phyloP scores from a whole-genome alignment of 2,329 filamentous ascomycete species.

The Berkeleyomyces rouxiae region DNA sequence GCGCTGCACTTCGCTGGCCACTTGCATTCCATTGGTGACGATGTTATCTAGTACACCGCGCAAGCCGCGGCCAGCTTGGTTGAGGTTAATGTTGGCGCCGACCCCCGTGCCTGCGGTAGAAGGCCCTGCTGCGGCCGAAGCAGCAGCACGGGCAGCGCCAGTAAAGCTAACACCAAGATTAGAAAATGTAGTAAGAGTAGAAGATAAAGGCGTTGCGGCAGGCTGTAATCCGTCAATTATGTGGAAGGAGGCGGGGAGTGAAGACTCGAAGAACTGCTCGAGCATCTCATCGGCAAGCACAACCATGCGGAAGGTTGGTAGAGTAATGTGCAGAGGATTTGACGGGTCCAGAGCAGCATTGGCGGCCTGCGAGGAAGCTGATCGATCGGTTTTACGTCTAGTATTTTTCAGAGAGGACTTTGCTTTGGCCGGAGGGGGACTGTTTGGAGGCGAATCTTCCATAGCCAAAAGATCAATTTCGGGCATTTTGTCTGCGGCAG shows the following conservation, averaged over 20 bases:
- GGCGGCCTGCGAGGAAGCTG: conserved; percentile 56
- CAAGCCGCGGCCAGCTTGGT: conserved; percentile 51
- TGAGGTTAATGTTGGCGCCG: conserved; percentile 22
- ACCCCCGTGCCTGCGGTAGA: conserved; percentile 14
- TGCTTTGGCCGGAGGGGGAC: conserved; percentile 17
- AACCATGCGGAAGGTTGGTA: conserved; percentile 97
- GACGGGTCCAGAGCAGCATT: conserved; percentile 86
- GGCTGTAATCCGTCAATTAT: conserved; percentile 48
- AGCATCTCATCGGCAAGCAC: conserved; percentile 89
- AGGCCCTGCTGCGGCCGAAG: conserved; percentile 11
- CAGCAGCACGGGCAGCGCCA: conserved; percentile 17
- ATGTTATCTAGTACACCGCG: conserved; percentile 93
- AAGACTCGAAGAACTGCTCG: conserved; percentile 93
- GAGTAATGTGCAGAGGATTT: conserved; percentile 84
- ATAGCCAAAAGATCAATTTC: conserved; percentile 41
- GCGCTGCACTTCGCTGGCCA: conserved; percentile 78
- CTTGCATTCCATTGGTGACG: conserved; percentile 90
- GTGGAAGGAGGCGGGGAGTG: conserved; percentile 84
- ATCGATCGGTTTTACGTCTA: conserved; percentile 28
- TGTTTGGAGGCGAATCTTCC: conserved; percentile 24
- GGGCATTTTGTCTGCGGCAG: conserved; percentile 20
- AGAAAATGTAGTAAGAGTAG: conserved; percentile 72
- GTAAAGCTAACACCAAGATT: conserved; percentile 41
- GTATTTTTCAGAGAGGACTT: conserved; percentile 17
- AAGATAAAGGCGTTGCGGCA: conserved; percentile 22